Evolutionary conservation across 164 flowering plant species (phyloP).

Genomic region (Stephania japonica): DNA sequence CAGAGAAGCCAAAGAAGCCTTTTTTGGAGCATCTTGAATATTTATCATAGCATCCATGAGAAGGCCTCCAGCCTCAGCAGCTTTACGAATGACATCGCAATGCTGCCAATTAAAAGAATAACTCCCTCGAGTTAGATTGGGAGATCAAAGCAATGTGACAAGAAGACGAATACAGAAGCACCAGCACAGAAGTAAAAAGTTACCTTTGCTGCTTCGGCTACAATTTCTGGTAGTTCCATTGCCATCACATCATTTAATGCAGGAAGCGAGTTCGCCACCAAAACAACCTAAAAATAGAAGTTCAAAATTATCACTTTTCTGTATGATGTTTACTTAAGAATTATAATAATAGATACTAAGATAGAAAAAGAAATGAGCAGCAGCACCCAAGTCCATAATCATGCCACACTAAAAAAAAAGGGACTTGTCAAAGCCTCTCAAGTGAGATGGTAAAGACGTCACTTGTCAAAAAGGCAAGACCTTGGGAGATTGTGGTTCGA

Average conservation of each 20-base stretch:
- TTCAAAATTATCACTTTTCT: slow-evolving; percentile 2
- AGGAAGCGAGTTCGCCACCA: slow-evolving; percentile 95
- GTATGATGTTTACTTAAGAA: not conserved
- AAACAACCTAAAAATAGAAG: slow-evolving; percentile 66
- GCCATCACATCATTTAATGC: slow-evolving; percentile 96
- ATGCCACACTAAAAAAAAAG: not conserved
- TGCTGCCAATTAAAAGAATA: slow-evolving; percentile 48
- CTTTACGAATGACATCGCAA: slow-evolving; percentile 88
- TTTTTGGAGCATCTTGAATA: slow-evolving; percentile 41
- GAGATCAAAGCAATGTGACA: not conserved
- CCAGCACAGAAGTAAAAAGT: no score
- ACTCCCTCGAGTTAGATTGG: slow-evolving; percentile 1
- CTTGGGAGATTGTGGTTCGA: no score
- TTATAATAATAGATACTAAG: not conserved
- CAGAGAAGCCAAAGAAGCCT: slow-evolving; percentile 49
- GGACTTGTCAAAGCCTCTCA: no score
- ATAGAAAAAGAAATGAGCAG: not conserved
- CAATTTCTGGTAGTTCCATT: slow-evolving; percentile 93
- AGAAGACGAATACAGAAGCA: no score
- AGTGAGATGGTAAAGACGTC: no score
- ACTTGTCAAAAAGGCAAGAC: no score
- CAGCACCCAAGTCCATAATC: not conserved
- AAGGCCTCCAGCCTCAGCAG: slow-evolving; percentile 94
- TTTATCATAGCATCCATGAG: slow-evolving; percentile 90
- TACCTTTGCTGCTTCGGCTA: slow-evolving; percentile 99